Percentiles rank a stretch among this genome's conserved stretches.
phyloP scores from a whole-genome alignment of 352 stramenopile species.

The Phytophthora fragariae region DNA sequence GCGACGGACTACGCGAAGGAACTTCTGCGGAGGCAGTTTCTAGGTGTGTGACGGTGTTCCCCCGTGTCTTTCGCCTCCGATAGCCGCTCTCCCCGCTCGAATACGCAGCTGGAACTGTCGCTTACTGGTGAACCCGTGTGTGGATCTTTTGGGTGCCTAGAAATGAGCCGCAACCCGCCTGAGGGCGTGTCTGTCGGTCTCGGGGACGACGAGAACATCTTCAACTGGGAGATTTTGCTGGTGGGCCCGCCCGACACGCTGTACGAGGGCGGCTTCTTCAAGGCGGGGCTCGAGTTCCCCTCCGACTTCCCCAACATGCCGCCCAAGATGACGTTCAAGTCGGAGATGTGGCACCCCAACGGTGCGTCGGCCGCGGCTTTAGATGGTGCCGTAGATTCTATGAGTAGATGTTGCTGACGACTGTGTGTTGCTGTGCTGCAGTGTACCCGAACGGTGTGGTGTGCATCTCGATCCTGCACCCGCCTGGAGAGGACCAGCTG shows the following conservation, averaged over 20 bases:
- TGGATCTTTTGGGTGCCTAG: constrained; percentile 61
- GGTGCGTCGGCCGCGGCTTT: constrained; percentile 49
- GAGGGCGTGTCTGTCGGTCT: constrained; percentile 98
- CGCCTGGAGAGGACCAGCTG: constrained; percentile 97
- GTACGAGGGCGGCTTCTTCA: constrained; percentile 99
- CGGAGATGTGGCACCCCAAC: constrained; percentile 99
- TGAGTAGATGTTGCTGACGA: background rate
- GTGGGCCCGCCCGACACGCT: constrained; percentile 95
- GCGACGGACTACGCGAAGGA: constrained; percentile 81
- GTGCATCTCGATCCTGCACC: constrained; percentile 99
- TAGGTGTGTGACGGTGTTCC: constrained; percentile 51
- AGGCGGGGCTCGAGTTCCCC: constrained; percentile 97
- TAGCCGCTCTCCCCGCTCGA: constrained; percentile 3
- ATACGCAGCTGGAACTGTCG: background rate
- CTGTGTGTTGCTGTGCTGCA: constrained; percentile 31
- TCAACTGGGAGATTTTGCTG: constrained; percentile 99
- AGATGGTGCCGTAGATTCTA: background rate
- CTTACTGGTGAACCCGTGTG: constrained; percentile 14
- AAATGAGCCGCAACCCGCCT: constrained; percentile 98
- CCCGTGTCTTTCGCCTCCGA: background rate
- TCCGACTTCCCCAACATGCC: constrained; percentile 99
- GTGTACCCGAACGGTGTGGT: constrained; percentile 98
- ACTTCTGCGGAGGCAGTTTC: constrained; percentile 83
- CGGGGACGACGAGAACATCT: constrained; percentile 98
- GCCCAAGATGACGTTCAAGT: constrained; percentile 98